Evolutionary conservation across 768 basidiomycete genomes (phyloP).

Genomic region (Lentinus brumalis): DNA sequence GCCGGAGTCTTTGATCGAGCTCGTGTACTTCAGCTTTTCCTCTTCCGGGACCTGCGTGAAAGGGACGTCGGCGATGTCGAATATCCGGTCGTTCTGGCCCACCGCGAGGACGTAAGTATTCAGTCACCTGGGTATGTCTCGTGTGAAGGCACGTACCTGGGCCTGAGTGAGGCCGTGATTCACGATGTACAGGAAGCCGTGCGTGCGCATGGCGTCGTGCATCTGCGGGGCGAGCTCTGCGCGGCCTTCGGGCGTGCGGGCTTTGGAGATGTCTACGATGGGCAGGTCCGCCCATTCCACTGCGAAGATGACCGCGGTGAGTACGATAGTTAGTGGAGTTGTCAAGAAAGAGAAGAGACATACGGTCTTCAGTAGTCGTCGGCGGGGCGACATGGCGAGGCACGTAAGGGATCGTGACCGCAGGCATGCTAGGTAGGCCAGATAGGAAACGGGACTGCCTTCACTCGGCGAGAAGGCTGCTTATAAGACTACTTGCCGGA

Average conservation of each 20-base stretch:
- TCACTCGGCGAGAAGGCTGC: background rate
- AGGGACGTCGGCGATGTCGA: slow-evolving; percentile 38
- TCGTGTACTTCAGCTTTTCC: slow-evolving; percentile 33
- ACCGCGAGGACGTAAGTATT: background rate
- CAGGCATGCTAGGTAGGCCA: slow-evolving; percentile 5
- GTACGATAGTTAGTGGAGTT: background rate
- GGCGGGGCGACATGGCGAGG: slow-evolving; percentile 11
- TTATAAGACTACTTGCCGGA: too few species aligned
- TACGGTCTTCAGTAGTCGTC: slow-evolving; percentile 37
- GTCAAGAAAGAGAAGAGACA: slow-evolving; percentile 13
- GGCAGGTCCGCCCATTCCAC: slow-evolving; percentile 37
- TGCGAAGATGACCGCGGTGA: slow-evolving; percentile 1
- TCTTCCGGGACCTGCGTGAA: slow-evolving; percentile 35
- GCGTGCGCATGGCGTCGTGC: slow-evolving; percentile 31
- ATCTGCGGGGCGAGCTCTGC: slow-evolving; percentile 27
- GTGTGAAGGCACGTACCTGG: slow-evolving; percentile 22
- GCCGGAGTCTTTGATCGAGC: slow-evolving; percentile 40
- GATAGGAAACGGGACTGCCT: background rate
- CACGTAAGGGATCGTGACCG: slow-evolving; percentile 7
- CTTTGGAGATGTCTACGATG: slow-evolving; percentile 32
- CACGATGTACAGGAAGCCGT: slow-evolving; percentile 35
- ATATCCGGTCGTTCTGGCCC: slow-evolving; percentile 34
- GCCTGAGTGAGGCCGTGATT: slow-evolving; percentile 33
- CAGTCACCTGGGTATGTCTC: background rate
- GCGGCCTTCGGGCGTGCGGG: slow-evolving; percentile 28